phyloP scores from a whole-genome alignment of 1,284 basidiomycete species.

The Cryptococcus jaspeensis region DNA sequence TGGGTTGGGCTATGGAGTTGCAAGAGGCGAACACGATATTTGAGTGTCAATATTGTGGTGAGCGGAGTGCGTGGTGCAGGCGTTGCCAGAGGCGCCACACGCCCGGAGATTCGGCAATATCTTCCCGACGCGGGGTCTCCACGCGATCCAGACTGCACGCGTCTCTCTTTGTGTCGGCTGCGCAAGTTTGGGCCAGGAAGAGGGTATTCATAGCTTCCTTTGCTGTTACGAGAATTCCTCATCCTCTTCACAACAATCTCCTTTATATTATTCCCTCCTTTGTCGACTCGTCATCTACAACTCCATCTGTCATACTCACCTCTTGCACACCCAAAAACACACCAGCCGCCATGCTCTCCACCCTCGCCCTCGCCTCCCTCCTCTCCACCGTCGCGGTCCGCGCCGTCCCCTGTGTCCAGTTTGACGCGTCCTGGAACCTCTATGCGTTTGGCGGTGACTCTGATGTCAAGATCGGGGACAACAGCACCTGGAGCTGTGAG shows the following conservation, averaged over 20 bases:
- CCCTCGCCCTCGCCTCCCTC: conserved; percentile 18
- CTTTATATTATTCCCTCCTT: not conserved
- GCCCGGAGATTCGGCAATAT: too few species aligned
- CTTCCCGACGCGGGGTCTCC: too few species aligned
- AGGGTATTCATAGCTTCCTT: too few species aligned
- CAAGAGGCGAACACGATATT: not conserved
- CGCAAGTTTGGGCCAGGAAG: too few species aligned
- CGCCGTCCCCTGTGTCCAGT: conserved; percentile 48
- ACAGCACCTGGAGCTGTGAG: conserved; percentile 46
- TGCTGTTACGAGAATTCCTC: too few species aligned
- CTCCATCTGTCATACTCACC: not conserved
- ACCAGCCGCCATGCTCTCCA: conserved; percentile 4
- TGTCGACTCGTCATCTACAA: not conserved
- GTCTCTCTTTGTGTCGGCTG: not conserved
- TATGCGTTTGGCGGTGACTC: conserved; percentile 50
- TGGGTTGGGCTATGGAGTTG: not conserved
- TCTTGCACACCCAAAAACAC: not conserved
- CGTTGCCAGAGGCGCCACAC: too few species aligned
- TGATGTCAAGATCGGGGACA: conserved; percentile 48
- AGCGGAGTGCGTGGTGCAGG: too few species aligned
- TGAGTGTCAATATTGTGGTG: too few species aligned
- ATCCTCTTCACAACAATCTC: too few species aligned
- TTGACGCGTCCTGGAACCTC: conserved; percentile 47
- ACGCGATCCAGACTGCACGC: not conserved
- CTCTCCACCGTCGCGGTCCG: conserved; percentile 26